These are phyloP conservation scores for Bipolaris sorokiniana DNA, from an alignment of 2,329 filamentous ascomycete species.

Conservation along the genomic window DNA sequence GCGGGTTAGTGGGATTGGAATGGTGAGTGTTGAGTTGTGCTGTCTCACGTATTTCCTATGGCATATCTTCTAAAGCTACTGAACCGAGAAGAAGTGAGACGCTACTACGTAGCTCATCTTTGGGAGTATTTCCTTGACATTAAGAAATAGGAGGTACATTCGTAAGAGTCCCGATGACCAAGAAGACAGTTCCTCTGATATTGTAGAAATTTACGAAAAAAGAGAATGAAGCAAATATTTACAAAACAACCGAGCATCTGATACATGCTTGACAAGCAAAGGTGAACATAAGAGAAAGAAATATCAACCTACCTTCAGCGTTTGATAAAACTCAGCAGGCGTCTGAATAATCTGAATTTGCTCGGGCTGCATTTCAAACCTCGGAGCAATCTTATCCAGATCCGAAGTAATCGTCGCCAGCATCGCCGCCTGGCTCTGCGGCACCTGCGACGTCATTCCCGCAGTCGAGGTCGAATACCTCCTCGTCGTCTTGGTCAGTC, in stretches of 20 bases:
- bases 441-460: constrained; percentile 33
- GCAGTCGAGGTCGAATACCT: constrained; percentile 45
- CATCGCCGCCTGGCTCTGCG: constrained; percentile 58
- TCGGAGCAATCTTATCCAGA: constrained; percentile 87
- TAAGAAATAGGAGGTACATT: background rate
- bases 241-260: too few relatives aligned
- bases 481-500: constrained; percentile 28
- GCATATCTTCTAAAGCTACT: background rate
- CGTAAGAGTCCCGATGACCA: too few relatives aligned
- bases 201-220: background rate
- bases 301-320: constrained; percentile 71
- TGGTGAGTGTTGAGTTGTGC: background rate
- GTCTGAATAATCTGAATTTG: constrained; percentile 80
- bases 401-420: constrained; percentile 71
- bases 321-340: constrained; percentile 88
- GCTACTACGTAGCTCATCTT: background rate
- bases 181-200: background rate
- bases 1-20: constrained; percentile 15
- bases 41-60: background rate
- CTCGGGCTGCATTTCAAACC: constrained; percentile 82
- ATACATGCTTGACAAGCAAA: background rate
- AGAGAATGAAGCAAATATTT: background rate
- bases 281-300: background rate
- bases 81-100: background rate
- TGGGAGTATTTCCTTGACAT: background rate